Conservation (phyloP, 129 eudicot species). For the Helianthus annuus region HanXRQr2.0-SUNRISE NC_035445.2:15801409-15801908, state of each 20-base stretch:
- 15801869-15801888: conserved; percentile 48
- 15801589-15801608: conserved; percentile 40
- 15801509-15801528: conserved; percentile 54
- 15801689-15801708: conserved; percentile 69
- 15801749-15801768: conserved; percentile 49
- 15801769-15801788: conserved; percentile 41
- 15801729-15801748: conserved; percentile 67
- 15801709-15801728: conserved; percentile 60
- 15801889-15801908: conserved; percentile 48
- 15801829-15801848: conserved; percentile 28
- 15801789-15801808: conserved; percentile 52
- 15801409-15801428: conserved; percentile 31
- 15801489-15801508: conserved; percentile 44
- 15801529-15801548: conserved; percentile 41
- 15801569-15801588: conserved; percentile 40
- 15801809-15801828: conserved; percentile 50
- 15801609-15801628: conserved; percentile 53
- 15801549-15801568: conserved; percentile 45
- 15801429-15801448: conserved; percentile 39
- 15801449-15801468: conserved; percentile 47
- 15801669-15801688: conserved; percentile 41
- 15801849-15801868: conserved; percentile 23
- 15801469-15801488: conserved; percentile 55
- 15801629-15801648: conserved; percentile 64
- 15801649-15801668: conserved; percentile 68